Conservation (phyloP, 306 rosid species). For the Boehmeria nivea region DNA sequence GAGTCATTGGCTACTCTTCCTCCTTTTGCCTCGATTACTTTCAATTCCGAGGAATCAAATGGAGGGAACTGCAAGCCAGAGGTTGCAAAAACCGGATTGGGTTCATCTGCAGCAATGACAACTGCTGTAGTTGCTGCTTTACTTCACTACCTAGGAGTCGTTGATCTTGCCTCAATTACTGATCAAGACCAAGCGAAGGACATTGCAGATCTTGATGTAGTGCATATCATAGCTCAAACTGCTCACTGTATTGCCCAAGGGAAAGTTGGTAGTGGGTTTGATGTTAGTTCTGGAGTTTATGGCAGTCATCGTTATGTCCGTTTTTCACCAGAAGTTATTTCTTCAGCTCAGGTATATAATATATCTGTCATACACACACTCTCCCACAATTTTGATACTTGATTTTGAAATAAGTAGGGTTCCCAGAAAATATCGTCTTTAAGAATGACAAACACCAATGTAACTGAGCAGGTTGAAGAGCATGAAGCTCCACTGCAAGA, state of each 20-base stretch:
- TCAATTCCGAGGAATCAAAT: constrained; percentile 60
- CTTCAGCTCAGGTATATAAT: constrained; percentile 83
- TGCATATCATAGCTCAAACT: constrained; percentile 90
- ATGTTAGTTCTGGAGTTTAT: constrained; percentile 95
- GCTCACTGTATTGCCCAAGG: constrained; percentile 98
- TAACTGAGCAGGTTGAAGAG: constrained; percentile 46
- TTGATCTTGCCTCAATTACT: constrained; percentile 44
- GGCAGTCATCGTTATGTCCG: constrained; percentile 99
- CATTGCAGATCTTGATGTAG: constrained; percentile 53
- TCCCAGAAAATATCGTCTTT: no score
- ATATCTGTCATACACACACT: no score
- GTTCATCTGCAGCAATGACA: constrained; percentile 99
- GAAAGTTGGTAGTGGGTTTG: constrained; percentile 98
- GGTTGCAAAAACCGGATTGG: constrained; percentile 98
- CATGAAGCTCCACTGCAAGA: constrained; percentile 48
- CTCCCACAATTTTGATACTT: no score
- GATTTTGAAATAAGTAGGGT: no score
- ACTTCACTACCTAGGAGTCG: constrained; percentile 84
- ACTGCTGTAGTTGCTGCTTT: constrained; percentile 93
- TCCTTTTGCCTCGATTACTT: constrained; percentile 74
- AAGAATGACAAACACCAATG: not conserved
- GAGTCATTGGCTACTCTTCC: constrained; percentile 82
- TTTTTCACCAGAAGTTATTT: constrained; percentile 90
- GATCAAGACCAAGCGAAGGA: constrained; percentile 37
- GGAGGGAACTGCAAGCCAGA: constrained; percentile 71